Conservation (phyloP, 1,284 basidiomycete species). For the Trichosporon coremiiforme region DNA sequence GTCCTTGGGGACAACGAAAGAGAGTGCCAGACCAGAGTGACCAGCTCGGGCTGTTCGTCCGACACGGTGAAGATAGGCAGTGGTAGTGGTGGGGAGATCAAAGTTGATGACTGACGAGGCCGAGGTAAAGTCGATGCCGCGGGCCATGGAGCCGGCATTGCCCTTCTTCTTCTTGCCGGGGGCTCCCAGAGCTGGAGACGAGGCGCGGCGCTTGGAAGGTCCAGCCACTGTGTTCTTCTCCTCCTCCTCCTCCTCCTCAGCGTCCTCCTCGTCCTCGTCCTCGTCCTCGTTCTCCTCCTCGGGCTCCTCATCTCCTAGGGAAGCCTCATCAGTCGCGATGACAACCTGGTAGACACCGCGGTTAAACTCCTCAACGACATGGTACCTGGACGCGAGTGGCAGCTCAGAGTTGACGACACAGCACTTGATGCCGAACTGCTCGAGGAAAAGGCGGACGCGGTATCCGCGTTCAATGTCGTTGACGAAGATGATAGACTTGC, state of each 20-base stretch:
- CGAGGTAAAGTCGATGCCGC: constrained; percentile 95
- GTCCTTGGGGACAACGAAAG: constrained; percentile 77
- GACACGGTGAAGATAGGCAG: constrained; percentile 94
- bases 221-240: constrained; percentile 49
- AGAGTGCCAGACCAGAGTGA: constrained; percentile 86
- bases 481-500: constrained; percentile 96
- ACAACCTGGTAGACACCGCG: constrained; percentile 98
- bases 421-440: constrained; percentile 95
- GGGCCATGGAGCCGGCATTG: constrained; percentile 86
- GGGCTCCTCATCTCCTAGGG: constrained; percentile 60
- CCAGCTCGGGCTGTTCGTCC: constrained; percentile 96
- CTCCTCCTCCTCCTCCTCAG: constrained; percentile 48
- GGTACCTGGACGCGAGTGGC: constrained; percentile 93
- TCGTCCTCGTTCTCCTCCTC: too few relatives aligned
- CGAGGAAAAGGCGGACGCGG: constrained; percentile 92
- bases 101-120: constrained; percentile 99
- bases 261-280: constrained; percentile 54
- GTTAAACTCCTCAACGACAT: constrained; percentile 98
- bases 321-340: constrained; percentile 91
- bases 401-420: constrained; percentile 97
- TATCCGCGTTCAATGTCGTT: constrained; percentile 95
- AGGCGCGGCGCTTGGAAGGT: constrained; percentile 49
- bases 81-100: constrained; percentile 84
- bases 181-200: constrained; percentile 35
- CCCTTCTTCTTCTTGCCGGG: constrained; percentile 42